Evolutionary conservation across 2,329 filamentous ascomycete genomes (phyloP).

Genomic region (Fusarium phyllophilum): DNA sequence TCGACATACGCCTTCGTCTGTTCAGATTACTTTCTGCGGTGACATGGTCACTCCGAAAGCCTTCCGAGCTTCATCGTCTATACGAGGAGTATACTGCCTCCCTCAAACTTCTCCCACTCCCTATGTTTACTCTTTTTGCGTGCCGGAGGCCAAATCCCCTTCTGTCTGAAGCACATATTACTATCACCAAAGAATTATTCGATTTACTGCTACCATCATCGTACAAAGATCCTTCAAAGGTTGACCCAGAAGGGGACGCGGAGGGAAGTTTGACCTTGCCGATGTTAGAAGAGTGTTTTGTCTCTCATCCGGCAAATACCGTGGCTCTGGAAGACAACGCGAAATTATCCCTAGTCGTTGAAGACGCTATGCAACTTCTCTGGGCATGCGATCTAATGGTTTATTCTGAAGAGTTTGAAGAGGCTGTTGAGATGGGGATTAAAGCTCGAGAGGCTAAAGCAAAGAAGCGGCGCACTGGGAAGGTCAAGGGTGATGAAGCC

Average conservation of each 20-base stretch:
- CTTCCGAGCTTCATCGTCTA: conserved; percentile 60
- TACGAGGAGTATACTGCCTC: conserved; percentile 68
- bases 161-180: conserved; percentile 53
- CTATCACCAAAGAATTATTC: conserved; percentile 58
- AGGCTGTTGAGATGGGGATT: conserved; percentile 59
- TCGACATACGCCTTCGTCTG: conserved; percentile 70
- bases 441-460: conserved; percentile 60
- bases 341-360: conserved; percentile 75
- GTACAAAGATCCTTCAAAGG: conserved; percentile 54
- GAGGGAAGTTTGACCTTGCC: conserved; percentile 53
- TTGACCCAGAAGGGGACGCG: conserved; percentile 51
- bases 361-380: conserved; percentile 69
- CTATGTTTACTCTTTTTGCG: conserved; percentile 66
- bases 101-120: conserved; percentile 67
- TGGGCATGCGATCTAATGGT: conserved; percentile 50
- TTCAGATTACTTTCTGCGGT: conserved; percentile 65
- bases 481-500: conserved; percentile 45
- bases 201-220: conserved; percentile 56
- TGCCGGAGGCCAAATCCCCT: conserved; percentile 51
- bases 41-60: conserved; percentile 57
- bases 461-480: conserved; percentile 53
- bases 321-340: conserved; percentile 73
- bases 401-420: conserved; percentile 51
- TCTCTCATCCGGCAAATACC: conserved; percentile 72
- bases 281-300: conserved; percentile 68